Conservation (phyloP, 495 filamentous ascomycete species). For the Melanomma pulvis-pyrius region DNA sequence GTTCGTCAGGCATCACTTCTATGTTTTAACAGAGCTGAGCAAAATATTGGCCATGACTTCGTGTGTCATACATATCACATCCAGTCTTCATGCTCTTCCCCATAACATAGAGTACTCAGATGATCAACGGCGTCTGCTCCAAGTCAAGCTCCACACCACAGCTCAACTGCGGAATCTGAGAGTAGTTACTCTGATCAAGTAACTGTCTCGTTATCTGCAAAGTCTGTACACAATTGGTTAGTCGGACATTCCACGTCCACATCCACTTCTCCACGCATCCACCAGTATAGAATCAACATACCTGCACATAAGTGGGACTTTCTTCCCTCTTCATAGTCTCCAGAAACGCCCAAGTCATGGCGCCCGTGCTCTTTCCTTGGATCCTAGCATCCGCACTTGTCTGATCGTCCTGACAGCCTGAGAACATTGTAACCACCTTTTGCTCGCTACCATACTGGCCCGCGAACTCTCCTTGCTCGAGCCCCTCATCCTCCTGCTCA, state of each 20-base stretch:
- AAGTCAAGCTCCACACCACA: slow-evolving; percentile 27
- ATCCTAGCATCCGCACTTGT: slow-evolving; percentile 63
- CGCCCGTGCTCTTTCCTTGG: slow-evolving; percentile 51
- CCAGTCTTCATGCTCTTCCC: too few relatives aligned
- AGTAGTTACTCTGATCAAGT: slow-evolving; percentile 50
- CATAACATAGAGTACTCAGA: too few relatives aligned
- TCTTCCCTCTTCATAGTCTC: slow-evolving; percentile 54
- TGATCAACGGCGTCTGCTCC: slow-evolving; percentile 12
- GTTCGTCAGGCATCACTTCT: too few relatives aligned
- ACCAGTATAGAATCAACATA: slow-evolving; percentile 23
- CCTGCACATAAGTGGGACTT: slow-evolving; percentile 57
- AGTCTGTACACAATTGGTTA: slow-evolving; percentile 1
- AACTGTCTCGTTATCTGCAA: slow-evolving; percentile 54
- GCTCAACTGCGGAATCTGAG: slow-evolving; percentile 57
- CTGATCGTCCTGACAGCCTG: slow-evolving; percentile 62
- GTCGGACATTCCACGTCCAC: slow-evolving; percentile 39
- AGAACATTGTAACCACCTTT: slow-evolving; percentile 62
- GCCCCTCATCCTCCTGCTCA: slow-evolving; percentile 48
- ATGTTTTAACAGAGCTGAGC: too few relatives aligned
- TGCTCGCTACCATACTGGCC: slow-evolving; percentile 57
- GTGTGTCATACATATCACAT: too few relatives aligned
- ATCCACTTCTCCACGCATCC: not conserved
- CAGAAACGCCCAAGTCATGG: slow-evolving; percentile 64
- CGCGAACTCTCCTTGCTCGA: slow-evolving; percentile 55
- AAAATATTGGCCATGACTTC: too few relatives aligned